Percentiles rank a stretch among this genome's conserved stretches.
These are phyloP conservation scores for Capronia coronata DNA, from an alignment of 2,329 filamentous ascomycete genomes.

Conservation along the genomic window DNA sequence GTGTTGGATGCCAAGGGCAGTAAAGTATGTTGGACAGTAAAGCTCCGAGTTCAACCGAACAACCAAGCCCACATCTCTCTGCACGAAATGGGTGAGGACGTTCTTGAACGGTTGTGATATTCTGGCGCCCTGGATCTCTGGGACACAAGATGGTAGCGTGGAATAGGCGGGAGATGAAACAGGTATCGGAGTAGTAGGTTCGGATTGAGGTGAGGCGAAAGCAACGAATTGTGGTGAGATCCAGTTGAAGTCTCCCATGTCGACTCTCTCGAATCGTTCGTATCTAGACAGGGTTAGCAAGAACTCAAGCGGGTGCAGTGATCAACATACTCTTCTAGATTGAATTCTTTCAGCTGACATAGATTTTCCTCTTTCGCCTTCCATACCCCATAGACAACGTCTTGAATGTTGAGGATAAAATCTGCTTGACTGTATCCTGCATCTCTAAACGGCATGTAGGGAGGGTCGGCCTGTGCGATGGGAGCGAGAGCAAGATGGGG, in stretches of 20 bases:
- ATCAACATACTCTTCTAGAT: slow-evolving; percentile 68
- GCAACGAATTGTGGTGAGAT: slow-evolving; percentile 90
- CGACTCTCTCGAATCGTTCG: slow-evolving; percentile 88
- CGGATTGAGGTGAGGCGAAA: slow-evolving; percentile 88
- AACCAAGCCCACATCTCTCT: slow-evolving; percentile 83
- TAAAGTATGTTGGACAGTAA: slow-evolving; percentile 96
- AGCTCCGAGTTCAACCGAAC: slow-evolving; percentile 92
- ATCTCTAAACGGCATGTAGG: slow-evolving; percentile 97
- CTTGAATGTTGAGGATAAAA: slow-evolving; percentile 90
- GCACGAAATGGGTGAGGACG: slow-evolving; percentile 79
- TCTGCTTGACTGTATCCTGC: slow-evolving; percentile 98
- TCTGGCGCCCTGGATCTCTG: slow-evolving; percentile 62
- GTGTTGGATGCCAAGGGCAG: slow-evolving; percentile 87
- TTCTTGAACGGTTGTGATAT: slow-evolving; percentile 91
- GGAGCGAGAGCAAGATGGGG: slow-evolving; percentile 91
- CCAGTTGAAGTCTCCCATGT: slow-evolving; percentile 99
- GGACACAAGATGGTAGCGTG: slow-evolving; percentile 67
- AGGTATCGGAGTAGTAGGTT: slow-evolving; percentile 65
- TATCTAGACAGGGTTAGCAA: slow-evolving; percentile 49
- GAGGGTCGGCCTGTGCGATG: slow-evolving; percentile 92
- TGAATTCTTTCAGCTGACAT: slow-evolving; percentile 87
- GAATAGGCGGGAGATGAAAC: slow-evolving; percentile 67
- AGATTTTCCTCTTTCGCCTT: slow-evolving; percentile 94
- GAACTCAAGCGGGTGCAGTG: neutral
- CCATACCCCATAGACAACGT: slow-evolving; percentile 97